phyloP scores from a whole-genome alignment of 352 stramenopile genomes.

The Phytophthora sp. region DNA sequence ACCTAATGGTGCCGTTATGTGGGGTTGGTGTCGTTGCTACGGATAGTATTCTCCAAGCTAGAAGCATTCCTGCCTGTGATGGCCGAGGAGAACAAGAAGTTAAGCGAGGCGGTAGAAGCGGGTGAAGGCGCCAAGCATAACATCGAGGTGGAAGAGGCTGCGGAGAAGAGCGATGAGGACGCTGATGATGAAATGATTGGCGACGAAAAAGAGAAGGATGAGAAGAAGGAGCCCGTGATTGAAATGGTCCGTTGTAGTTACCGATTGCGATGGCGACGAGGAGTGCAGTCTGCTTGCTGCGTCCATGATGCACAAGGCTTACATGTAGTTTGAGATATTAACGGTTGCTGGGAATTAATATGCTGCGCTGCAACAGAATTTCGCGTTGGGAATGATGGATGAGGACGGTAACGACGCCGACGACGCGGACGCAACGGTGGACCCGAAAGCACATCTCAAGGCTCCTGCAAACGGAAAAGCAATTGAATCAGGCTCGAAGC shows the following conservation, averaged over 20 bases:
- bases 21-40: background rate
- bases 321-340: background rate
- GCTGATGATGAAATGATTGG: conserved; percentile 27
- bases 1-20: background rate
- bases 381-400: conserved; percentile 76
- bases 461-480: conserved; percentile 16
- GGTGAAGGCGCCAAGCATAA: conserved; percentile 72
- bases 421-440: conserved; percentile 19
- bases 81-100: conserved; percentile 78
- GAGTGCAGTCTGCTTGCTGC: background rate
- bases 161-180: conserved; percentile 33
- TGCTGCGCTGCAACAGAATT: conserved; percentile 51
- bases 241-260: conserved; percentile 66
- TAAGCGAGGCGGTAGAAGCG: conserved; percentile 62
- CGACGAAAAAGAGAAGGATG: conserved; percentile 22
- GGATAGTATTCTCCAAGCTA: conserved; percentile 71
- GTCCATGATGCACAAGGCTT: too few species aligned
- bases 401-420: conserved; percentile 43
- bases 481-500: conserved; percentile 16
- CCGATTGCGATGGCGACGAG: background rate
- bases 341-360: background rate
- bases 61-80: conserved; percentile 80
- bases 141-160: conserved; percentile 66
- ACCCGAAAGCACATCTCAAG: conserved; percentile 40
- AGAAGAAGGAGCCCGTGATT: conserved; percentile 52